Base-by-base conservation (phyloP, 176 grass and related monocot species). In the Oryza australiensis region DNA sequence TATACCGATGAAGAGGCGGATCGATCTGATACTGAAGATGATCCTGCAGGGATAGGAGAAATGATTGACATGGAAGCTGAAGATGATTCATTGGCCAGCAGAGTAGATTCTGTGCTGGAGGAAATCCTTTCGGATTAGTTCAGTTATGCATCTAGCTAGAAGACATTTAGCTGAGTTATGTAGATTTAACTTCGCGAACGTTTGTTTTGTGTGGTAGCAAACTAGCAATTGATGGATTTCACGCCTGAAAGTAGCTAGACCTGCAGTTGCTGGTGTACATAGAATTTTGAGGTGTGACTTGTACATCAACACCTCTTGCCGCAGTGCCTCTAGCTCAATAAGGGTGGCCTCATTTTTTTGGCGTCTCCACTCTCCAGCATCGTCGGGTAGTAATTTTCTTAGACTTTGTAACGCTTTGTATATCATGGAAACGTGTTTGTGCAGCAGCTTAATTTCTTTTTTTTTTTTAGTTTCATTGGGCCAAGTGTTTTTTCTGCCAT, bases 111-210 rank as follows among this genome's bases (percentile, higher is more conserved):
- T 73, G 87, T 87, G 81, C 55, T 89, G 37, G 87, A 89, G 70
- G 87, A 89, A 62, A 89, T 93, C 13, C 72, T 93, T 53, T 90
- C 87, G 59, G 84, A 92, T 87, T 92, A 89, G 60, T 68, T n/a
- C 13, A 37, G 76, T 23, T 73, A 35, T 29, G 26, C 13, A 27
- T 60, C 55, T 24, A 11, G 55, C 27, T 63, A 8, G 46, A 38
- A 80, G 64, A 26, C 53, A 32, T 38, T 38, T 74, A 75, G 75
- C 12, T 14, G n/a, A 80, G 73, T 40, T 85, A 81, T 70, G 69
- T 62, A 65, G 74, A 64, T 77, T 55, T 71, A 51, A 82, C 66
- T 63, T 53, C 46, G 69, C 87, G 38, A 75, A 38, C 51, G 40
- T 53, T 64, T 85, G 64, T 80, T 85, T 71, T 85, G 70, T 81